A percentile compares a stretch with the other conserved stretches of the same genome.
Conservation (phyloP, 2,329 filamentous ascomycete genomes). For the Neophaeococcomyces aloes region DNA sequence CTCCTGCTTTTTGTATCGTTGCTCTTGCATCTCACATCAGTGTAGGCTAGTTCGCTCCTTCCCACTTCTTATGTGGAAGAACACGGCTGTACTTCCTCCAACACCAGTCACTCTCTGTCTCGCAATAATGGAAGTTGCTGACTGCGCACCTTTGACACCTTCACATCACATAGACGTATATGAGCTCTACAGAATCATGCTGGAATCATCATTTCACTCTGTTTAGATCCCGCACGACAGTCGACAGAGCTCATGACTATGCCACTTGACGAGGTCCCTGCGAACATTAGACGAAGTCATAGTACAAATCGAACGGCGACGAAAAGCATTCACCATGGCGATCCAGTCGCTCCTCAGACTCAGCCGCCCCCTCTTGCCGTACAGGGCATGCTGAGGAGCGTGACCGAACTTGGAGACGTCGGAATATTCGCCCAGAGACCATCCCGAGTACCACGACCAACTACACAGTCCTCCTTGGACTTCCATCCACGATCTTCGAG, state of each 20-base stretch:
- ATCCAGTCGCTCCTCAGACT: constrained; percentile 7
- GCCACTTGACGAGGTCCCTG: constrained; percentile 17
- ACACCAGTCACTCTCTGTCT: background rate
- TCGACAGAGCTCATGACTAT: constrained; percentile 8
- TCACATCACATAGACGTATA: too few relatives aligned
- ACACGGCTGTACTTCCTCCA: background rate
- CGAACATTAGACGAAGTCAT: constrained; percentile 14
- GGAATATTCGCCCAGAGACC: constrained; percentile 49
- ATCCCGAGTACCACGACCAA: constrained; percentile 25
- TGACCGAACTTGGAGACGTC: constrained; percentile 56
- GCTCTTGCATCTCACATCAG: background rate
- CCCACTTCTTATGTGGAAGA: too few relatives aligned
- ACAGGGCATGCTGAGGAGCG: constrained; percentile 56
- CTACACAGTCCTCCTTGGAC: constrained; percentile 1
- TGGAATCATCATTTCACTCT: background rate
- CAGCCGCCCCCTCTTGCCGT: constrained; percentile 39
- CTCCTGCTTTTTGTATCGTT: background rate
- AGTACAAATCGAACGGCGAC: constrained; percentile 5
- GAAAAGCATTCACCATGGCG: constrained; percentile 6
- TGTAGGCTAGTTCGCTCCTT: background rate
- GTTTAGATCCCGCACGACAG: background rate
- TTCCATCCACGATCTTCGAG: background rate
- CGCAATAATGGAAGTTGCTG: too few relatives aligned
- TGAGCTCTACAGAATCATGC: too few relatives aligned
- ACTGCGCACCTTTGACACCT: too few relatives aligned